Evolutionary conservation across 176 grass and related monocot species (phyloP), one percentile per base, ranked within the genome.

Genomic region (Canna indica): DNA sequence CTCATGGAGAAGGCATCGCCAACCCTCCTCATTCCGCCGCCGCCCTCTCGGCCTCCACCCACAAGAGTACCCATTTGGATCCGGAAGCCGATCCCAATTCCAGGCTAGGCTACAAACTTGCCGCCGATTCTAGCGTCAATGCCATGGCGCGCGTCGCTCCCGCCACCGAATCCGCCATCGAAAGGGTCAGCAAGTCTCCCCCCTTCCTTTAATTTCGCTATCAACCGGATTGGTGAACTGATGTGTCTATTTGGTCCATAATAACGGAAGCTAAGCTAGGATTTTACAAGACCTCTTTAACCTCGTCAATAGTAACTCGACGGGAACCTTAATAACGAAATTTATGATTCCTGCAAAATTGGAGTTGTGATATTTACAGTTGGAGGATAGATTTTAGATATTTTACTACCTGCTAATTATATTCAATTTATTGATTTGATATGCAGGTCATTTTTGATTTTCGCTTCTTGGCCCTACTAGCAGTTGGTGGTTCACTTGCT

Each of bases 371-470:
- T 58, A 73, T 58, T 16, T 26, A 7, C n/a, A 38, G 1, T 26
- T 25, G 7, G 3, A 9, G 36, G 34, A 15, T 36, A 36, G 29
- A 12, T 58, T n/a, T 26, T 16, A 25, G 29, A 32, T 54, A 34
- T 48, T 54, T 54, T 6, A 20, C 18, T 24, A n/a, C 1, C 0
- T 6, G 18, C 7, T 70, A 56, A 14, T 34, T 63, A 20, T 45
- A 63, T 47, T 47, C 7, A n/a, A 3, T 44, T 30, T 63, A 46
- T 31, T 62, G 18, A 16, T 47, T 31, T 47, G n/a, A 27, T 68
- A 14, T 69, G 25, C 81, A 92, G 93, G 80, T 97, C 47, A 97
- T 90, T 69, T 97, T 92, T 53, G 88, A 97, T 36, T 97, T 97
- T 79, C 86, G 88, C 68, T 97, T 97, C 82, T 84, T 92, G 20